Base-by-base conservation (phyloP, 1,139 yeast genomes). In the Debaryomyces psychrophilus region DNA sequence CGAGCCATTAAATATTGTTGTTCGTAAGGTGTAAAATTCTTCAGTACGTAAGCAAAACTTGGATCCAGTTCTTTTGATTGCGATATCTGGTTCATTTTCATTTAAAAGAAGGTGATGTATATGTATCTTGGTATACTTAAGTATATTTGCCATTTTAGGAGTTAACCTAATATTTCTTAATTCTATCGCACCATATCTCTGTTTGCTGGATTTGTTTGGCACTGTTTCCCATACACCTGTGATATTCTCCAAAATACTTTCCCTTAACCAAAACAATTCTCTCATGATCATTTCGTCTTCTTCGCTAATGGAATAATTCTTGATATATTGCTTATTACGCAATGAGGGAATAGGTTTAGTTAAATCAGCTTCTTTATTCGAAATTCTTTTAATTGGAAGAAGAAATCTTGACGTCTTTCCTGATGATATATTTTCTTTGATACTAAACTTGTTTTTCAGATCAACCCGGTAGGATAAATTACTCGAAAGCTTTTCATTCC, bases 261-360 rank as follows among this genome's bases (percentile, higher is more conserved):
- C 83, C 46, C 96, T 69, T 48, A 87, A 77, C 99, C 99, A 93
- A 62, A 90, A 93, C 5, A 80, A 68, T 52, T 83, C 83, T 49
- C 82, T 75, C 66, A 82, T 76, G 37, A 53, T 61, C 52, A 67
- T 73, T 48, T 79, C 87, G 47, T 77, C 85, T 55, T 66, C 77
- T 2, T 79, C 82, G 0, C 82, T 69, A 25, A 83, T 60, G 44
- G 76, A 77, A 43, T 82, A 77, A 56, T 85, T 86, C 29, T 83
- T 78, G 15, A 90, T 73, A 58, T 83, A 88, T 64, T 90, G 97
- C 49, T 83, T 82, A 39, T 83, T 81, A 35, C 87, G 65, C 37
- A 90, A 68, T 25, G 89, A 83, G n/a, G 98, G 98, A 26, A 92
- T 84, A 0, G 81, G 77, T 34, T 65, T 64, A 3, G 68, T 61